Evolutionary conservation across 2,329 filamentous ascomycete species (phyloP), one percentile per base, ranked within the genome.

Genomic region (Cyphellophora attinorum): DNA sequence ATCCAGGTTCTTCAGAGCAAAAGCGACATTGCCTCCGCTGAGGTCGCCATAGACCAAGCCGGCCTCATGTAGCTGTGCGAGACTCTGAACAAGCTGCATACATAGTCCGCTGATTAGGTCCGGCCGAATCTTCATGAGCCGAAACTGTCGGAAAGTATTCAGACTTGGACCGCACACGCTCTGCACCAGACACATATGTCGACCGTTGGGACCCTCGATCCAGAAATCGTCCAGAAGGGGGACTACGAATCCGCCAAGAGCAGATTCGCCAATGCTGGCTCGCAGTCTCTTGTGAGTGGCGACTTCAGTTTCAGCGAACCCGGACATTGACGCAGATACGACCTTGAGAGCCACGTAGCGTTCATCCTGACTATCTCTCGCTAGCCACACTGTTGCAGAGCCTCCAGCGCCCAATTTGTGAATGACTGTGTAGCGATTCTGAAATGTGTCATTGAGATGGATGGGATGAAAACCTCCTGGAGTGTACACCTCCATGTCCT

Each of bases 181-280:
- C 43, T 55, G 56, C 4, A 54, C 51, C 41, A 61, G 49, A 44
- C 56, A 59, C 4, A 35, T 35, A 43, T 61, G 35, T 18, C 36
- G 41, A 28, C 53, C 48, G 42, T 51, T 36, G 31, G 50, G 46
- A 6, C 51, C 45, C 21, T 40, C 28, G 27, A 57, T 31, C 38
- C 39, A 35, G 37, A 60, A 59, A 23, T 31, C 49, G 33, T 58
- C 52, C 29, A 53, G 10, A 11, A 49, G 40, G 35, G 41, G 53
- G 39, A 53, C 41, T n/a, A n/a, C n/a, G n/a, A n/a, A n/a, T n/a
- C n/a, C n/a, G n/a, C n/a, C n/a, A n/a, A n/a, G n/a, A n/a, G n/a
- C n/a, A n/a, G n/a, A n/a, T n/a, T n/a, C n/a, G n/a, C n/a, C n/a
- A n/a, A n/a, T n/a, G n/a, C n/a, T n/a, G n/a, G n/a, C n/a, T n/a